These are phyloP conservation scores for Acanthamoeba healyi DNA, from an alignment of 208 protist genomes.

Conservation along the genomic window DNA sequence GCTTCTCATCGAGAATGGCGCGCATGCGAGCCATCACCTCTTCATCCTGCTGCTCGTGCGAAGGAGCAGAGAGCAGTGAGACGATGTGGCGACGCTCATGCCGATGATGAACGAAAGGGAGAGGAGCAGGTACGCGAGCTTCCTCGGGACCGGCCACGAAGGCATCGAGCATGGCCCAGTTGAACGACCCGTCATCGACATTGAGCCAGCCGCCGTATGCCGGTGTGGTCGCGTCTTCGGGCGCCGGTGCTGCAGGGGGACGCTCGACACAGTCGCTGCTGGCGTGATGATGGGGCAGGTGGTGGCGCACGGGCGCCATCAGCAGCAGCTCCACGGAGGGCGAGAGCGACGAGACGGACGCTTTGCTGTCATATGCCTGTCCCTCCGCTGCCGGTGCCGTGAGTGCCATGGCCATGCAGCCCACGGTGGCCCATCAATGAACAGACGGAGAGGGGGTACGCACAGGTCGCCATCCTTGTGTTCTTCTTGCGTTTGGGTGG, in stretches of 20 bases:
- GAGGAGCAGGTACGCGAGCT: background rate
- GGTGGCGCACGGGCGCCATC: constrained; percentile 3
- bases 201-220: background rate
- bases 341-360: constrained; percentile 62
- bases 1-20: constrained; percentile 13
- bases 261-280: background rate
- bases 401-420: too few relatives aligned
- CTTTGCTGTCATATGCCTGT: too few relatives aligned
- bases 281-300: background rate
- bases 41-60: background rate
- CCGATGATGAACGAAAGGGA: background rate
- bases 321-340: constrained; percentile 40
- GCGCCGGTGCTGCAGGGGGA: background rate
- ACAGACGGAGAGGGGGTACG: too few relatives aligned
- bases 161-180: background rate
- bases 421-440: too few relatives aligned
- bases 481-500: too few relatives aligned
- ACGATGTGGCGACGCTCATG: too few relatives aligned
- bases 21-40: constrained; percentile 35
- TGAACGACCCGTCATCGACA: background rate
- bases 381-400: too few relatives aligned
- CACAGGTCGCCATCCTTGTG: too few relatives aligned
- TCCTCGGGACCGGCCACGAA: background rate
- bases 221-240: background rate
- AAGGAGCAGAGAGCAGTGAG: too few relatives aligned